These are phyloP conservation scores for Akebia trifoliata DNA, from an alignment of 164 flowering plant genomes.

Conservation along the genomic window DNA sequence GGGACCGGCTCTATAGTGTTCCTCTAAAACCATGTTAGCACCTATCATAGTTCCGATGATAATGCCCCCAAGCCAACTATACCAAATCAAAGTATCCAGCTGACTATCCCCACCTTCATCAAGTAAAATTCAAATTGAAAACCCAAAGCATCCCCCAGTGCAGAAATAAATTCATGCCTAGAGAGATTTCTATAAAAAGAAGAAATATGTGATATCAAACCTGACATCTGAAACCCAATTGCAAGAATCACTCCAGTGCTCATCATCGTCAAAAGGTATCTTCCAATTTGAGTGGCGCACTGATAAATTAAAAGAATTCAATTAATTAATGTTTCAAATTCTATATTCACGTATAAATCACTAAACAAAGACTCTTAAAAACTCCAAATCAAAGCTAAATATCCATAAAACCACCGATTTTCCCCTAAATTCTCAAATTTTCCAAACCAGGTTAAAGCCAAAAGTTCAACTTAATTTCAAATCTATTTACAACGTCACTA, in stretches of 20 bases:
- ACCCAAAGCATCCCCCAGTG: neutral
- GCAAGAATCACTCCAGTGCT: conserved; percentile 87
- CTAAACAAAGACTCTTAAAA: neutral
- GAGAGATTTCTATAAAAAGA: neutral
- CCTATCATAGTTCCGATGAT: conserved; percentile 96
- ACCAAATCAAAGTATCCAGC: conserved; percentile 82
- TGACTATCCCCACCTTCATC: conserved; percentile 80
- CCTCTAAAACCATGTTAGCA: conserved; percentile 90
- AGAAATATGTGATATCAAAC: conserved; percentile 28
- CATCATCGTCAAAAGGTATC: conserved; percentile 89
- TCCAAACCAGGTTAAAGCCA: too few relatives aligned
- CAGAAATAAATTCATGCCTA: neutral
- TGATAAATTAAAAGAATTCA: conserved; percentile 11
- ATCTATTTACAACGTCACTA: too few relatives aligned
- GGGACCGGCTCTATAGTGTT: conserved; percentile 81
- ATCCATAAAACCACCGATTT: neutral
- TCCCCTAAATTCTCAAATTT: too few relatives aligned
- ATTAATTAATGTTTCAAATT: neutral
- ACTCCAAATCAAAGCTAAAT: neutral
- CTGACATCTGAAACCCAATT: conserved; percentile 83
- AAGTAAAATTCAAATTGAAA: neutral
- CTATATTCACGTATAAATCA: too few relatives aligned
- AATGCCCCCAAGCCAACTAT: conserved; percentile 98
- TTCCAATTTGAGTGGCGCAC: conserved; percentile 71
- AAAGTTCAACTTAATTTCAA: too few relatives aligned